Conservation (phyloP, 2,329 filamentous ascomycete genomes). For the Apiospora pterosperma region DNA sequence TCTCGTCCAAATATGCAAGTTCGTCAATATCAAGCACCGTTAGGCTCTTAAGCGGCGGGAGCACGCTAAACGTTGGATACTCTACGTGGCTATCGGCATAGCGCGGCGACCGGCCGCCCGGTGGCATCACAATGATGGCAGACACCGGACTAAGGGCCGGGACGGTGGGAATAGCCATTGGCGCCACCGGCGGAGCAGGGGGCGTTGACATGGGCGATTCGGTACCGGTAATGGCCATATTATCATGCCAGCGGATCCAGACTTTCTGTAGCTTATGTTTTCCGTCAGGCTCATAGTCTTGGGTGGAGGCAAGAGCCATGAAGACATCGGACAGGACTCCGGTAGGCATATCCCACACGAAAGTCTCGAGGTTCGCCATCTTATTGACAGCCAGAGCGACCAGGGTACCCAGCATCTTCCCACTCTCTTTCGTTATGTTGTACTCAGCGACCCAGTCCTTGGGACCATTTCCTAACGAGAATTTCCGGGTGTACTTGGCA, state of each 20-base stretch:
- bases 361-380: constrained; percentile 78
- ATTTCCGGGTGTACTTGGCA: constrained; percentile 75
- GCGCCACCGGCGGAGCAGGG: constrained; percentile 18
- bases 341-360: constrained; percentile 88
- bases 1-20: constrained; percentile 77
- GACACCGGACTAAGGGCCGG: constrained; percentile 15
- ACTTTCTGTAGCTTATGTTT: constrained; percentile 67
- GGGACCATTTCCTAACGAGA: constrained; percentile 81
- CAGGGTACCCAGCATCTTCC: constrained; percentile 84
- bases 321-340: constrained; percentile 79
- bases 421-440: constrained; percentile 76
- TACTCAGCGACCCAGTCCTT: constrained; percentile 77
- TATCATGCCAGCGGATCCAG: constrained; percentile 84
- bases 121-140: constrained; percentile 13
- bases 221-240: constrained; percentile 44
- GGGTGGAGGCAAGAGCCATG: constrained; percentile 70
- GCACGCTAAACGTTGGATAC: constrained; percentile 74
- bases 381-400: constrained; percentile 76
- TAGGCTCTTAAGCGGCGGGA: constrained; percentile 71
- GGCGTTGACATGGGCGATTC: constrained; percentile 28
- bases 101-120: constrained; percentile 35
- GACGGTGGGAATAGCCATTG: constrained; percentile 13
- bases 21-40: constrained; percentile 81
- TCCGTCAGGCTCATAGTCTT: constrained; percentile 55
- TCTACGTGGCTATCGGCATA: constrained; percentile 62